Percentiles rank a stretch among this genome's conserved stretches.
These are phyloP conservation scores for Alternaria panax DNA, from an alignment of 2,329 filamentous ascomycete genomes.

Conservation along the genomic window DNA sequence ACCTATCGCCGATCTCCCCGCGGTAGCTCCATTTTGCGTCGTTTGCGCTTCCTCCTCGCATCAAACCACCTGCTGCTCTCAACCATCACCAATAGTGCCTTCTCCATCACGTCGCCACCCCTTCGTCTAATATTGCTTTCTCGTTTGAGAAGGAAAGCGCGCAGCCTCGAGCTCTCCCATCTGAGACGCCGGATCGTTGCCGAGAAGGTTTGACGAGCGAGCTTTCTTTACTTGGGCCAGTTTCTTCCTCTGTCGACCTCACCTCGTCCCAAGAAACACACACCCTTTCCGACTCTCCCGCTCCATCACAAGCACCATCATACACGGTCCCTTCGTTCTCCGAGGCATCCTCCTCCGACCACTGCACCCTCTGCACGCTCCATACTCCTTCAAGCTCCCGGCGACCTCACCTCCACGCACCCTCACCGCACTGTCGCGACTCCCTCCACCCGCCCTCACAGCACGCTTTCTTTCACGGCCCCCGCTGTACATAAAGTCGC, in stretches of 20 bases:
- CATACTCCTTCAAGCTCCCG: conserved; percentile 43
- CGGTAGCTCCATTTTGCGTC: conserved; percentile 28
- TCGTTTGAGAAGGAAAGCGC: conserved; percentile 28
- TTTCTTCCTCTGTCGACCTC: conserved; percentile 44
- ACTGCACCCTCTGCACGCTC: conserved; percentile 44
- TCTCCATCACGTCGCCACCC: conserved; percentile 26
- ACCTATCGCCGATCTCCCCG: conserved; percentile 26
- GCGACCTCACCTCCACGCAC: conserved; percentile 45
- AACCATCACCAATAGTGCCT: conserved; percentile 26
- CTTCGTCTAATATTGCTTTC: conserved; percentile 25
- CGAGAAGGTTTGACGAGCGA: conserved; percentile 51
- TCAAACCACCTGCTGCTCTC: conserved; percentile 21
- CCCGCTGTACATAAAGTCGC: conserved; percentile 70
- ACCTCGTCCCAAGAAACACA: conserved; percentile 34
- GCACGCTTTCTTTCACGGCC: conserved; percentile 90
- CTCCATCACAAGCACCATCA: conserved; percentile 43
- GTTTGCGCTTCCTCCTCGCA: conserved; percentile 26
- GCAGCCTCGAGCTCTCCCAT: conserved; percentile 27
- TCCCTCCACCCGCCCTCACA: conserved; percentile 64
- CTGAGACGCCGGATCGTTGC: conserved; percentile 38
- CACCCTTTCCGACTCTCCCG: conserved; percentile 39
- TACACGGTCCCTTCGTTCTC: conserved; percentile 30
- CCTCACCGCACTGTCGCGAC: conserved; percentile 40
- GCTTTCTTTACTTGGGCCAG: conserved; percentile 49
- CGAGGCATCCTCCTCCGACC: conserved; percentile 39